Conservation (phyloP, 2,329 filamentous ascomycete genomes). For the Calycina herbarum region DNA sequence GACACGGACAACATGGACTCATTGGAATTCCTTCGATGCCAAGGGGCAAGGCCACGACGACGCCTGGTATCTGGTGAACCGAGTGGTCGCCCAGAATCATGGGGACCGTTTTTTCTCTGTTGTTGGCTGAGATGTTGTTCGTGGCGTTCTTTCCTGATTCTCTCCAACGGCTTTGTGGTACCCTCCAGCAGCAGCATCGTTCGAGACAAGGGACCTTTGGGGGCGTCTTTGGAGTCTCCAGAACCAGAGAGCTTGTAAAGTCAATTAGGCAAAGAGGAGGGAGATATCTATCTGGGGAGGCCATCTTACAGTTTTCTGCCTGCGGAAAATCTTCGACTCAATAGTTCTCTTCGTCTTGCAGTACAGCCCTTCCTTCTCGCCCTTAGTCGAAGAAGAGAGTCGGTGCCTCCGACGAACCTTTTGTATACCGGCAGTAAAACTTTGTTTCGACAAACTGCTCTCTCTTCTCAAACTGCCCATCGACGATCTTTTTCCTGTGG, state of each 20-base stretch:
- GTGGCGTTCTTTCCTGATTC: constrained; percentile 12
- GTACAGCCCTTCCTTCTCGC: constrained; percentile 23
- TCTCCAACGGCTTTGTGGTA: constrained; percentile 26
- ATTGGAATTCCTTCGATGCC: constrained; percentile 34
- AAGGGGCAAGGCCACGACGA: constrained; percentile 36
- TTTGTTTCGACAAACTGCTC: background rate
- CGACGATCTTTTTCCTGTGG: background rate
- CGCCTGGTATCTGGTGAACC: constrained; percentile 20
- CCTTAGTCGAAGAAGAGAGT: background rate
- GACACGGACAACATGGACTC: constrained; percentile 33
- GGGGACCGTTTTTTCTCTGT: background rate
- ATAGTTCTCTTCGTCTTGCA: constrained; percentile 31
- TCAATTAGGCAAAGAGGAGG: background rate
- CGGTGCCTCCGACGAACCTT: background rate
- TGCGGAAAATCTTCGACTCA: constrained; percentile 15
- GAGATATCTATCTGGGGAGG: background rate
- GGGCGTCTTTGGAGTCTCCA: background rate
- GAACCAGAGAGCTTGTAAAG: background rate
- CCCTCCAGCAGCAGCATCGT: constrained; percentile 33
- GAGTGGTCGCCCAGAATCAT: constrained; percentile 9
- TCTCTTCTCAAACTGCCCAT: background rate
- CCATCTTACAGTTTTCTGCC: constrained; percentile 18
- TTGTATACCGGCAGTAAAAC: background rate
- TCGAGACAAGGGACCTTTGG: constrained; percentile 17
- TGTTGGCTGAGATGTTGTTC: background rate